Percentiles rank a stretch among this genome's conserved stretches.
These are phyloP conservation scores for Moringa oleifera DNA, from an alignment of 345 rosid genomes.

Conservation along the genomic window DNA sequence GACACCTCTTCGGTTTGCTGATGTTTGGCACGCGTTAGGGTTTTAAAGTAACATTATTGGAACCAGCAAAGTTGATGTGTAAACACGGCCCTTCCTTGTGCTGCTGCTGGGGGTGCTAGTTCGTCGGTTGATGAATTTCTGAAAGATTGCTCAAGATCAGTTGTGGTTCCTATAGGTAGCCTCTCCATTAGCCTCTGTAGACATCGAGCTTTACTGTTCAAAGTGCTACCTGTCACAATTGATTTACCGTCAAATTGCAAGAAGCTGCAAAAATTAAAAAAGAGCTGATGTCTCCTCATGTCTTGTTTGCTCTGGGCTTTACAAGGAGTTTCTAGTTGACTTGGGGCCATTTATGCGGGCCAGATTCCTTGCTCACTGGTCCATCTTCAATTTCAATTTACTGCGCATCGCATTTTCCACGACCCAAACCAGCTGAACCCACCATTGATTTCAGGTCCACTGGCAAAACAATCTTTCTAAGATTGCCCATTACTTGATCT, in stretches of 20 bases:
- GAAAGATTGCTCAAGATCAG: slow-evolving; percentile 77
- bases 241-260: slow-evolving; percentile 99
- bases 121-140: too few relatives aligned
- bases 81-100: too few relatives aligned
- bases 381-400: slow-evolving; percentile 88
- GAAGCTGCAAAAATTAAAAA: slow-evolving; percentile 90
- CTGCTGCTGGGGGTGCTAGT: too few relatives aligned
- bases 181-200: slow-evolving; percentile 90
- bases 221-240: slow-evolving; percentile 88
- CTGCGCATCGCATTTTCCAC: slow-evolving; percentile 93
- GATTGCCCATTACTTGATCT: slow-evolving; percentile 74
- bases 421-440: slow-evolving; percentile 59
- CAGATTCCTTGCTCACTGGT: slow-evolving; percentile 94
- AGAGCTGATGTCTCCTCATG: slow-evolving; percentile 90
- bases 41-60: too few relatives aligned
- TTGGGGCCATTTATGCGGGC: slow-evolving; percentile 88
- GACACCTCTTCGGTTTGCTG: too few relatives aligned
- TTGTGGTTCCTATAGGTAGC: slow-evolving; percentile 90
- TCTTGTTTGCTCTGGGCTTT: slow-evolving; percentile 88
- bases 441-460: slow-evolving; percentile 66
- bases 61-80: too few relatives aligned
- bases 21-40: too few relatives aligned
- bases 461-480: slow-evolving; percentile 88
- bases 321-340: slow-evolving; percentile 95
- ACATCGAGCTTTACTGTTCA: slow-evolving; percentile 92